phyloP scores from a whole-genome alignment of 306 rosid species.

The Malus orientalis region DNA sequence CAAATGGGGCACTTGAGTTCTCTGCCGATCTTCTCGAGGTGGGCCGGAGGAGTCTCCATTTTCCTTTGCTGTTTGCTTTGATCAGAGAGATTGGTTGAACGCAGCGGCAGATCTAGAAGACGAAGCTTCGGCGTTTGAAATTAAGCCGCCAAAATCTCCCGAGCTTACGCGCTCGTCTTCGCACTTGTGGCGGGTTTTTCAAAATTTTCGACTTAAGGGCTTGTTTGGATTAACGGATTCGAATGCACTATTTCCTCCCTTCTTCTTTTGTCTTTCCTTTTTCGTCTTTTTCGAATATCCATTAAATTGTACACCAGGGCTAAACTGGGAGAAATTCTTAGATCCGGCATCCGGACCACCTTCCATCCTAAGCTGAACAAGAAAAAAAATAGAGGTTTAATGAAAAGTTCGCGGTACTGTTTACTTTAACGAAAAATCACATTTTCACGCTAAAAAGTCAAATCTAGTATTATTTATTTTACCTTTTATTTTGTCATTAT shows the following conservation, averaged over 20 bases:
- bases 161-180: constrained; percentile 4
- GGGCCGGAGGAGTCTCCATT: constrained; percentile 37
- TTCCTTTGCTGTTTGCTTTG: neutral
- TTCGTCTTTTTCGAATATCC: no score
- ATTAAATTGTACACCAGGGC: no score
- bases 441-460: no score
- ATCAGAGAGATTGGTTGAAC: neutral
- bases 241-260: neutral
- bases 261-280: no score
- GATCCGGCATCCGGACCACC: no score
- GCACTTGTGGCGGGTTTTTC: neutral
- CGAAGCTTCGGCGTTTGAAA: neutral
- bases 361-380: no score
- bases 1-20: constrained; percentile 93
- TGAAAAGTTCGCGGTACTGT: no score
- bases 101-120: neutral
- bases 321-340: no score
- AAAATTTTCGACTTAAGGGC: neutral
- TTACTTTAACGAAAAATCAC: no score
- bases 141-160: constrained; percentile 3
- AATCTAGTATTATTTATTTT: no score
- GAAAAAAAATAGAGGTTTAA: no score
- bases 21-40: constrained; percentile 77
- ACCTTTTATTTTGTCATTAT: no score
- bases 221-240: neutral